Evolutionary conservation across 2,329 filamentous ascomycete species (phyloP).

Genomic region (Apiospora marii): DNA sequence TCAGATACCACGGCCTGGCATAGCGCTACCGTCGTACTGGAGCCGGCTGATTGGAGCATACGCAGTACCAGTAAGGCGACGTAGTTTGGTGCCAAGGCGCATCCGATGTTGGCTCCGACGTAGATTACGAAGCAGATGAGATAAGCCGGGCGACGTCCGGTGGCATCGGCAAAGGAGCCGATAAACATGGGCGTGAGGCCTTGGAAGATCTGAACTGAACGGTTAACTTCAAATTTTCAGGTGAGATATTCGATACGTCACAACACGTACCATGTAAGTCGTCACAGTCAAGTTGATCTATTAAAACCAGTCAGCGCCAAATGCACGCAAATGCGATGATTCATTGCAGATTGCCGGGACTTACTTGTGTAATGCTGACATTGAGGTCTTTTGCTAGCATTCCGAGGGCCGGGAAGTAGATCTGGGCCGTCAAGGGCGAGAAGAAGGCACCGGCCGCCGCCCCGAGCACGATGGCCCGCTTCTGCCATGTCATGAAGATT

Average conservation of each 20-base stretch:
- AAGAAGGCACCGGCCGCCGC: slow-evolving; percentile 43
- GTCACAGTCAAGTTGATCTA: slow-evolving; percentile 47
- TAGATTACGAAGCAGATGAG: slow-evolving; percentile 56
- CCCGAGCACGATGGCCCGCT: slow-evolving; percentile 40
- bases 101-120: slow-evolving; percentile 53
- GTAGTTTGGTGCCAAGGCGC: slow-evolving; percentile 55
- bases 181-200: slow-evolving; percentile 59
- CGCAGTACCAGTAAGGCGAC: slow-evolving; percentile 55
- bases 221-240: not conserved
- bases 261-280: slow-evolving; percentile 42
- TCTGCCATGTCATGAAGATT: slow-evolving; percentile 40
- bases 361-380: slow-evolving; percentile 38
- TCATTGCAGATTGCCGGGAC: not conserved
- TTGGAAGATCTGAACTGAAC: slow-evolving; percentile 39
- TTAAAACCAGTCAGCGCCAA: not conserved
- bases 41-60: slow-evolving; percentile 59
- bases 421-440: slow-evolving; percentile 45
- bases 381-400: slow-evolving; percentile 48
- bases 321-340: too few species aligned
- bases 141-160: slow-evolving; percentile 56
- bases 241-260: not conserved
- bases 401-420: slow-evolving; percentile 55
- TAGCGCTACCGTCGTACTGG: slow-evolving; percentile 62
- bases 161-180: slow-evolving; percentile 56
- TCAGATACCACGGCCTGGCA: slow-evolving; percentile 63